Evolutionary conservation across 176 grass and related monocot species (phyloP).

Genomic region (Ensete ventricosum): DNA sequence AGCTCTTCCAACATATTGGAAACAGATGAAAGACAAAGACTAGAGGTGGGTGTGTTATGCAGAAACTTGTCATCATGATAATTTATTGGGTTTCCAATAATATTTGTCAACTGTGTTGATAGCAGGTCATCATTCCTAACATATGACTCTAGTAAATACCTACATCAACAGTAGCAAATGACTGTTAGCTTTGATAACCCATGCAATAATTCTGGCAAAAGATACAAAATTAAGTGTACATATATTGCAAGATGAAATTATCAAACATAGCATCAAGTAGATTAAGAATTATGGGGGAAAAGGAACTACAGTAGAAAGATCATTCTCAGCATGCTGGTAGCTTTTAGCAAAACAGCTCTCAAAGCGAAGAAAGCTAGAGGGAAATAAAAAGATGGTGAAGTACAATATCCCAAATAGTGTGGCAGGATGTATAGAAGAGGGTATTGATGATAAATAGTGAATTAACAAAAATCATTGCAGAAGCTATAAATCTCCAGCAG

Average conservation of each 20-base stretch:
- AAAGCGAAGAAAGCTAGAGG: no score
- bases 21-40: slow-evolving; percentile 18
- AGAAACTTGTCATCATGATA: slow-evolving; percentile 4
- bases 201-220: background rate
- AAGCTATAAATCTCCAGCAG: no score
- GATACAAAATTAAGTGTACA: slow-evolving; percentile 5
- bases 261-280: background rate
- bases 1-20: slow-evolving; percentile 22
- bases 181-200: slow-evolving; percentile 1
- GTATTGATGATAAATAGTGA: no score
- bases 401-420: no score
- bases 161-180: slow-evolving; percentile 21
- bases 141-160: slow-evolving; percentile 25
- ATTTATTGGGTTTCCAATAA: slow-evolving; percentile 18
- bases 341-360: no score
- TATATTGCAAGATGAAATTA: background rate
- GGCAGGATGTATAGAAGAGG: no score
- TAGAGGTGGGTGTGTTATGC: slow-evolving; percentile 15
- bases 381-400: no score
- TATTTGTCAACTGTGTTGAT: slow-evolving; percentile 13
- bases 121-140: slow-evolving; percentile 29
- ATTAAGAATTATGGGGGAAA: background rate
- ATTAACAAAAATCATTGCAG: no score
- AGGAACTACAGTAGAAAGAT: no score
- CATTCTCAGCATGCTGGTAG: no score